Conservation (phyloP, 73 alveolate genomes). For the Paramecium caudatum region DNA sequence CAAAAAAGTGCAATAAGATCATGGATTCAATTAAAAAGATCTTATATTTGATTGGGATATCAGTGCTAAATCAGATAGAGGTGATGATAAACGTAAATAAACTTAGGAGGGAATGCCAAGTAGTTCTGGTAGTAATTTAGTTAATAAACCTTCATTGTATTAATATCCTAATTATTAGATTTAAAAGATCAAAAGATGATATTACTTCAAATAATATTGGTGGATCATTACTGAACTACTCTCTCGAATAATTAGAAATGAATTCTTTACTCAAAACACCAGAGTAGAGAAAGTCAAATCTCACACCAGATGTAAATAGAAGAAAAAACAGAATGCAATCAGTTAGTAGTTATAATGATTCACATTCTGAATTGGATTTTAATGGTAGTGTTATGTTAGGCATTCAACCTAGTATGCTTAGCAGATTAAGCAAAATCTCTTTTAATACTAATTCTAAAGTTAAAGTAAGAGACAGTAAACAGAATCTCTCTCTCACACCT, state of each 20-base stretch:
- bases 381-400: constrained; percentile 52
- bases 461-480: neutral
- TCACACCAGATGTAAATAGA: constrained; percentile 36
- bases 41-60: constrained; percentile 52
- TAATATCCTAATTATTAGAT: neutral
- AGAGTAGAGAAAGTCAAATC: constrained; percentile 3
- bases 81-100: constrained; percentile 13
- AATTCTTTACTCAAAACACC: constrained; percentile 60
- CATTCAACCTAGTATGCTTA: constrained; percentile 61
- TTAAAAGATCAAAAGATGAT: constrained; percentile 40
- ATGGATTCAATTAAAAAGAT: neutral
- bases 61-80: neutral
- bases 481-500: neutral
- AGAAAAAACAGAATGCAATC: constrained; percentile 45
- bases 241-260: constrained; percentile 5
- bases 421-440: constrained; percentile 50
- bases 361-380: constrained; percentile 46
- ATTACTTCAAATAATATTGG: constrained; percentile 23
- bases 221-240: constrained; percentile 1
- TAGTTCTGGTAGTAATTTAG: neutral
- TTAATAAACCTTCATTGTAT: constrained; percentile 26
- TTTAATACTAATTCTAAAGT: constrained; percentile 26
- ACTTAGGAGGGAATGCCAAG: neutral
- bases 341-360: constrained; percentile 58
- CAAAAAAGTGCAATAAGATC: constrained; percentile 1